phyloP scores from a whole-genome alignment of 2,329 filamentous ascomycete genomes.

The Scytalidium lignicola region DNA sequence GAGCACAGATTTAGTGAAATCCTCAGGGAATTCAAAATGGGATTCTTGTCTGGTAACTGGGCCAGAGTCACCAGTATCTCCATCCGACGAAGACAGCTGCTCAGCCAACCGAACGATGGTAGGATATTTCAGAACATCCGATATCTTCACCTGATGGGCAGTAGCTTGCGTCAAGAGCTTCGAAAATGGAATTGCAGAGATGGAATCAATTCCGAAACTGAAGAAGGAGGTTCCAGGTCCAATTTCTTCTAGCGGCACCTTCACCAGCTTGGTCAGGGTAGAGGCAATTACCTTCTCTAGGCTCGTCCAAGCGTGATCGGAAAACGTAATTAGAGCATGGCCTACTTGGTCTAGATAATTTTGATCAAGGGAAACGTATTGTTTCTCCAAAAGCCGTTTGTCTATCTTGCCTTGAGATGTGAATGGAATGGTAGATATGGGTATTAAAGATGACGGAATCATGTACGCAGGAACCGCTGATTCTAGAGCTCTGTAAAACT shows the following conservation, averaged over 20 bases:
- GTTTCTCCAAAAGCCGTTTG: slow-evolving; percentile 42
- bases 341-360: slow-evolving; percentile 37
- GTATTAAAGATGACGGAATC: slow-evolving; percentile 70
- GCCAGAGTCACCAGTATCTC: too few species aligned
- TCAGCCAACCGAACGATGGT: slow-evolving; percentile 58
- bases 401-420: slow-evolving; percentile 75
- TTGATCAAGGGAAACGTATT: slow-evolving; percentile 42
- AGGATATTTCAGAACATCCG: slow-evolving; percentile 62
- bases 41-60: neutral
- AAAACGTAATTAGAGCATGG: slow-evolving; percentile 6
- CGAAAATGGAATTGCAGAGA: slow-evolving; percentile 70
- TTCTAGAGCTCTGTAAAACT: slow-evolving; percentile 50
- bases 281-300: slow-evolving; percentile 52
- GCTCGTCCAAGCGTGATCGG: slow-evolving; percentile 39
- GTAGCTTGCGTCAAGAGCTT: slow-evolving; percentile 46
- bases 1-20: slow-evolving; percentile 14
- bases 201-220: slow-evolving; percentile 75
- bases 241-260: slow-evolving; percentile 42
- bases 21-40: slow-evolving; percentile 16
- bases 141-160: slow-evolving; percentile 54
- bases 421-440: slow-evolving; percentile 63
- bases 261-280: slow-evolving; percentile 47
- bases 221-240: slow-evolving; percentile 67
- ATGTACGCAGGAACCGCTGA: slow-evolving; percentile 66
- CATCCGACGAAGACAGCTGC: slow-evolving; percentile 12